phyloP scores from a whole-genome alignment of 78 protist species.

The Isochrysis galbana region DNA sequence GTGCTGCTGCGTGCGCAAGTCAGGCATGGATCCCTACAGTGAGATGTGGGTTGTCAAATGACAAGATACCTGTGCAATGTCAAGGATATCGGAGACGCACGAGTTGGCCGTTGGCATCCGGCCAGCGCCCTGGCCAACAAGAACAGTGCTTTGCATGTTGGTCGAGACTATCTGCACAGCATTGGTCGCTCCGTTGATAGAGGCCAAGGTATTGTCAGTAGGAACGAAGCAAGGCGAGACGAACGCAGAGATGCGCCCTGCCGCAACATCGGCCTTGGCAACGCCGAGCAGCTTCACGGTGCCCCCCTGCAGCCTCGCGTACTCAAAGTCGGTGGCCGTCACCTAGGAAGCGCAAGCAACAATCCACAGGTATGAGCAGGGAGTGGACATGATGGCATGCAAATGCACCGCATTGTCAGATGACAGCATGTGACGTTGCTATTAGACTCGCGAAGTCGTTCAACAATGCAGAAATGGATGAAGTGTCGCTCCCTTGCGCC shows the following conservation, averaged over 20 bases:
- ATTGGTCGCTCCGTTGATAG: conserved; percentile 18
- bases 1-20: too few species aligned
- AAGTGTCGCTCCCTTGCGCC: too few species aligned
- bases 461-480: too few species aligned
- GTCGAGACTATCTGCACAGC: conserved; percentile 5
- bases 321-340: conserved; percentile 16
- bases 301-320: conserved; percentile 30
- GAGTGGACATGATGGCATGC: too few species aligned
- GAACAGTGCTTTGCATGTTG: neutral
- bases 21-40: too few species aligned
- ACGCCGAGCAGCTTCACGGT: conserved; percentile 39
- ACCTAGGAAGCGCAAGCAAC: too few species aligned
- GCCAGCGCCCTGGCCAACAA: conserved; percentile 44
- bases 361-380: too few species aligned
- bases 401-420: too few species aligned
- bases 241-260: neutral
- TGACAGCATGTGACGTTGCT: too few species aligned
- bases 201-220: neutral
- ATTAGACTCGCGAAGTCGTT: too few species aligned
- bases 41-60: too few species aligned
- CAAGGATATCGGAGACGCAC: neutral
- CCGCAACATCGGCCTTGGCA: neutral
- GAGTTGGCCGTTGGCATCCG: conserved; percentile 31
- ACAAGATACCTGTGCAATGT: too few species aligned
- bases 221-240: conserved; percentile 36